Conservation (phyloP, 1,284 basidiomycete species). For the Tranzscheliella williamsii region DNA sequence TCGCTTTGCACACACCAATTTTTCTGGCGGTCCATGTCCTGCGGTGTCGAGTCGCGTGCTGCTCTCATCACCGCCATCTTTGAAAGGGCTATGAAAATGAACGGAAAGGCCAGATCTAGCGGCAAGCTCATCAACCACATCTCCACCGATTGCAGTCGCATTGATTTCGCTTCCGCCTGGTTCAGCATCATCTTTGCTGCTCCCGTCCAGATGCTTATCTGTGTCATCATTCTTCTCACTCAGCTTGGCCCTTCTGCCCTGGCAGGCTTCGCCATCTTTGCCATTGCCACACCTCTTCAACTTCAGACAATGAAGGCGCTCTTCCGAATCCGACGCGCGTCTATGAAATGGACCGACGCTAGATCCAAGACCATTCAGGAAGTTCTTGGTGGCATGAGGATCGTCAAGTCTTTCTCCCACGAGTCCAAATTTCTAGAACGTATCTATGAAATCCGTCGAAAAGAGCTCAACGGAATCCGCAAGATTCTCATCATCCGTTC, state of each 20-base stretch:
- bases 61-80: constrained; percentile 90
- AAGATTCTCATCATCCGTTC: constrained; percentile 74
- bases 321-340: constrained; percentile 73
- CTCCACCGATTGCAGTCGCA: constrained; percentile 84
- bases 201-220: constrained; percentile 63
- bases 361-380: constrained; percentile 58
- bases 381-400: constrained; percentile 57
- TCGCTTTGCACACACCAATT: constrained; percentile 79
- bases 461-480: constrained; percentile 79
- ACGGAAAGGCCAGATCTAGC: constrained; percentile 78
- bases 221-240: constrained; percentile 71
- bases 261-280: constrained; percentile 80
- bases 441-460: constrained; percentile 72
- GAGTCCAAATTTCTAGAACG: constrained; percentile 65
- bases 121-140: constrained; percentile 90
- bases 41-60: constrained; percentile 74
- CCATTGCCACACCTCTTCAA: constrained; percentile 70
- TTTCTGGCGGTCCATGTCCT: constrained; percentile 67
- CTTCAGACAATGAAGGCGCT: constrained; percentile 74
- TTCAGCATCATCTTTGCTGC: constrained; percentile 76
- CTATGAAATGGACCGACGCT: constrained; percentile 87
- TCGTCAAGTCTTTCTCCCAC: constrained; percentile 57
- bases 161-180: constrained; percentile 85
- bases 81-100: constrained; percentile 75
- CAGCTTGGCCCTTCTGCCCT: constrained; percentile 76